Percentiles rank a stretch among this genome's conserved stretches.
Conservation (phyloP, 495 filamentous ascomycete genomes). For the Xylaria curta region DNA sequence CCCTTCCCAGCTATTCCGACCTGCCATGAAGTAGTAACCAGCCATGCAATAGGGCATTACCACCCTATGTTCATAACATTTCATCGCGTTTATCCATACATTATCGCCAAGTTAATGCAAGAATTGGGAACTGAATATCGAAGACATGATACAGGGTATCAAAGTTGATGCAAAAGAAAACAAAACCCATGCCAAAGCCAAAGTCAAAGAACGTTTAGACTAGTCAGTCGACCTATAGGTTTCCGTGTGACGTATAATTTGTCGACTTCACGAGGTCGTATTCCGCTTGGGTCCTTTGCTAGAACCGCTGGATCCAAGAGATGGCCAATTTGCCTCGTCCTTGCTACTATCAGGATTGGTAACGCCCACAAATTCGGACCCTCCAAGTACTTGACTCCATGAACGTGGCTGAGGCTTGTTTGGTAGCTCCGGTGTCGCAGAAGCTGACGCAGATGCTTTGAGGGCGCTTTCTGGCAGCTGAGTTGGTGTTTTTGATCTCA, state of each 20-base stretch:
- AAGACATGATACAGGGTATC: neutral
- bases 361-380: neutral
- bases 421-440: neutral
- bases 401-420: conserved; percentile 1
- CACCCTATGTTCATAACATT: neutral
- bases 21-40: neutral
- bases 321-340: conserved; percentile 8
- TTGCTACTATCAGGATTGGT: neutral
- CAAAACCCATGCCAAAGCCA: neutral
- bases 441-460: neutral
- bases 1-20: neutral
- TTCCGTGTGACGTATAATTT: neutral
- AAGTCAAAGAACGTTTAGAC: neutral
- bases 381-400: conserved; percentile 14
- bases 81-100: neutral
- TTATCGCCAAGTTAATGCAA: neutral
- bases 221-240: neutral
- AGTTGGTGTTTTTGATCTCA: neutral
- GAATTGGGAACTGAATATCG: neutral
- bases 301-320: neutral
- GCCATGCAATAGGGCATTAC: neutral
- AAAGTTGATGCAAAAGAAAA: neutral
- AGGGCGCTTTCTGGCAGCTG: neutral
- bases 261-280: neutral
- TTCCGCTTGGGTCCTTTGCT: neutral